A percentile compares a stretch with the other conserved stretches of the same genome.
Evolutionary conservation across 140 eudicot species (phyloP).

Genomic region (Senecio squalidus): DNA sequence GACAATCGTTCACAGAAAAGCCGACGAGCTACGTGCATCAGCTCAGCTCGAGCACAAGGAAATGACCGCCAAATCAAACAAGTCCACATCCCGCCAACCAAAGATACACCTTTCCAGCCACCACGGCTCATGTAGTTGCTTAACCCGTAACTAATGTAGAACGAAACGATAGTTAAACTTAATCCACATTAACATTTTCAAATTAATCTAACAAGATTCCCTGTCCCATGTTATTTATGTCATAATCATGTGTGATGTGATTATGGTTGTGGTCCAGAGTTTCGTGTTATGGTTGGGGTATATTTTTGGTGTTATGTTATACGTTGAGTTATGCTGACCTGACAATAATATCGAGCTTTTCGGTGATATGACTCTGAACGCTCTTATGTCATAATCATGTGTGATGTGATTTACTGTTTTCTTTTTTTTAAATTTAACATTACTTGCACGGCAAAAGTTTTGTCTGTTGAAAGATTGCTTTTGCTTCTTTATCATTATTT

Average conservation of each 20-base stretch:
- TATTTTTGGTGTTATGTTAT: no score
- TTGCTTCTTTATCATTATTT: constrained; percentile 5
- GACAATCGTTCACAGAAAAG: constrained; percentile 63
- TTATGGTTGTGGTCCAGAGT: no score
- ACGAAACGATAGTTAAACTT: background rate
- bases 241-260: no score
- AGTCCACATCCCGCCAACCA: constrained; percentile 29
- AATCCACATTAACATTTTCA: background rate
- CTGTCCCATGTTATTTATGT: no score
- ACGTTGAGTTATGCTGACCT: no score
- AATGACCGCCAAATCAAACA: constrained; percentile 30
- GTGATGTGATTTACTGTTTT: background rate
- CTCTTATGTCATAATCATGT: background rate
- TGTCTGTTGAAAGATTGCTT: constrained; percentile 23
- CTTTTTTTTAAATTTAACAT: background rate
- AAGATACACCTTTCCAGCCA: constrained; percentile 32
- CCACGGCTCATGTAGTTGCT: constrained; percentile 57
- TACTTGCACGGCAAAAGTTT: constrained; percentile 11
- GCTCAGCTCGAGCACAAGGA: constrained; percentile 54
- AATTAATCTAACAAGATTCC: background rate
- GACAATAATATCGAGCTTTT: no score
- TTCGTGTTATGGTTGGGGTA: no score
- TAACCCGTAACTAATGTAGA: constrained; percentile 37
- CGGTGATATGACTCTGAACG: no score
- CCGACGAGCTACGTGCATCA: constrained; percentile 68